Conservation (phyloP, 2,329 filamentous ascomycete genomes). For the Alternaria sp. region DNA sequence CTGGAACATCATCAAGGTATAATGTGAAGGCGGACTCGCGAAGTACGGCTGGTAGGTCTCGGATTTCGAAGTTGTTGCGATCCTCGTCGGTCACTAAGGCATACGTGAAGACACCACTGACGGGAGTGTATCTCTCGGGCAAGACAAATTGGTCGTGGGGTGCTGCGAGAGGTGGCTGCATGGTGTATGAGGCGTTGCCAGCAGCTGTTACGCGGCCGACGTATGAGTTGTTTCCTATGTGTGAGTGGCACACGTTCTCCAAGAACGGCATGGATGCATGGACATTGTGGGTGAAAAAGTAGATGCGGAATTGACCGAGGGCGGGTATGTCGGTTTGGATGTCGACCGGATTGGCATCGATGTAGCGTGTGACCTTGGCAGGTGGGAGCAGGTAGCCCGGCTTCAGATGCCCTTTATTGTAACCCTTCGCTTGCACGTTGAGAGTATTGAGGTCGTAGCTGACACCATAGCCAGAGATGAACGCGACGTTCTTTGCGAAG, state of each 20-base stretch:
- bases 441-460: slow-evolving; percentile 70
- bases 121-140: slow-evolving; percentile 71
- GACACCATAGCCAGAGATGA: slow-evolving; percentile 75
- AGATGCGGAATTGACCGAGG: slow-evolving; percentile 77
- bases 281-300: slow-evolving; percentile 71
- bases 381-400: slow-evolving; percentile 63
- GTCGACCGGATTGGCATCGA: slow-evolving; percentile 80
- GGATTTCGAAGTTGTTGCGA: slow-evolving; percentile 69
- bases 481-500: slow-evolving; percentile 73
- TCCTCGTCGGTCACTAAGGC: slow-evolving; percentile 66
- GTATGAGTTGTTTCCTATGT: slow-evolving; percentile 61
- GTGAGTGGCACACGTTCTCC: slow-evolving; percentile 62
- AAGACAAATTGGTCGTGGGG: slow-evolving; percentile 70
- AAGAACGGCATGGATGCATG: slow-evolving; percentile 63
- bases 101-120: slow-evolving; percentile 74
- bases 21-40: slow-evolving; percentile 73
- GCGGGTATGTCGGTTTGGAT: slow-evolving; percentile 79
- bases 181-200: slow-evolving; percentile 67
- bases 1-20: slow-evolving; percentile 70
- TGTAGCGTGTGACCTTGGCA: slow-evolving; percentile 73
- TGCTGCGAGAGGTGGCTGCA: slow-evolving; percentile 63
- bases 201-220: slow-evolving; percentile 65
- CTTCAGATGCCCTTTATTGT: slow-evolving; percentile 54
- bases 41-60: slow-evolving; percentile 66
- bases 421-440: slow-evolving; percentile 63